Base-by-base conservation (phyloP, 768 basidiomycete genomes). In the Crepidotus variabilis region DNA sequence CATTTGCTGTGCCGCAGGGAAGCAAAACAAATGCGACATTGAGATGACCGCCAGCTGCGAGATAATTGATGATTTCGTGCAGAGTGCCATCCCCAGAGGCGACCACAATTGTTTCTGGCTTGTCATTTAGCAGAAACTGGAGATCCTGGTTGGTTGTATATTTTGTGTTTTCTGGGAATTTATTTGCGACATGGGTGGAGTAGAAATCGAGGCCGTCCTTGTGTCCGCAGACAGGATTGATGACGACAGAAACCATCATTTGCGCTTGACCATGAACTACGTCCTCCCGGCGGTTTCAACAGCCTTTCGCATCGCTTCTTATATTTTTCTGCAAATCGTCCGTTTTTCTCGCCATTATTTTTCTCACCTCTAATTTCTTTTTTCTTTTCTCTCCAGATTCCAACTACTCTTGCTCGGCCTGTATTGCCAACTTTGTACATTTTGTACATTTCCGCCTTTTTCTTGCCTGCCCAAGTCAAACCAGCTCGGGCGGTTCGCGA, bases 1-100 rank as follows among this genome's bases (percentile, higher is more conserved):
- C 96, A 68, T 98, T 98, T 45, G 94, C 94, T n/a, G 94, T 96
- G 22, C 94, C 94, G 50, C 82, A 81, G 3, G 94, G 92, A 46
- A 90, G 69, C 48, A 81, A 78, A 16, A 74, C 83, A 58, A 87
- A 73, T 33, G 64, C 65, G 54, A 86, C 61, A 49, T 63, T 65
- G 35, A 36, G 54, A 57, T 20, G 56, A 57, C 2, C 55, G 50
- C 63, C 60, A 21, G 66, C 64, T 35, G 75, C 69, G 33, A 92
- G 66, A 10, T 77, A 77, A 59, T 88, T 89, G 65, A 94, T 77
- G 59, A 96, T 82, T 63, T 98, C 94, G 68, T 96, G 92, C 36
- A 94, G 75, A 0, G 94, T 97, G 16, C 95, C 95, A 69, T 98
- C 95, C 7, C 95, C 95, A 4, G 94, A 93, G 14, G 80, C 82